These are phyloP conservation scores for Trichoderma endophyticum DNA, from an alignment of 2,329 filamentous ascomycete genomes.

Conservation along the genomic window DNA sequence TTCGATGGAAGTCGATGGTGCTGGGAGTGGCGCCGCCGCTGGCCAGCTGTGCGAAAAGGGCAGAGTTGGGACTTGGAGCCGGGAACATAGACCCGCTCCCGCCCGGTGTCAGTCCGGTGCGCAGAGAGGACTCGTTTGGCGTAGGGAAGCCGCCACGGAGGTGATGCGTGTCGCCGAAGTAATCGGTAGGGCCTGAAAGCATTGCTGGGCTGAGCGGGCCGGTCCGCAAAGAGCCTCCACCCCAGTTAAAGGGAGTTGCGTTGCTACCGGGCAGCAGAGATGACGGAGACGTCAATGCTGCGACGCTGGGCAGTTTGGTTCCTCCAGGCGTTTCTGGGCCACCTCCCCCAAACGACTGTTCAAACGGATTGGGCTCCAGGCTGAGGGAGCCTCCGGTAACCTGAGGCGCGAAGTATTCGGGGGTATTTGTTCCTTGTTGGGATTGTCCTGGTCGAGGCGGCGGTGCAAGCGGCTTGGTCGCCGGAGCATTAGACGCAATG, in stretches of 20 bases:
- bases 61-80: slow-evolving; percentile 80
- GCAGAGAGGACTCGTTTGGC: slow-evolving; percentile 90
- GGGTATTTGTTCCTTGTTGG: slow-evolving; percentile 48
- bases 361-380: slow-evolving; percentile 93
- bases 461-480: slow-evolving; percentile 64
- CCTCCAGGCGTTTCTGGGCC: slow-evolving; percentile 77
- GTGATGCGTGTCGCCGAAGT: slow-evolving; percentile 77
- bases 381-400: slow-evolving; percentile 53
- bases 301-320: slow-evolving; percentile 82
- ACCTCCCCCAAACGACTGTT: slow-evolving; percentile 78
- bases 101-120: slow-evolving; percentile 88
- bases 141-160: slow-evolving; percentile 85
- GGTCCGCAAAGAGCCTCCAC: slow-evolving; percentile 77
- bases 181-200: slow-evolving; percentile 88
- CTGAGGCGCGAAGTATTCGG: slow-evolving; percentile 67
- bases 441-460: slow-evolving; percentile 62
- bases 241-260: slow-evolving; percentile 75
- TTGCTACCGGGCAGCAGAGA: slow-evolving; percentile 72
- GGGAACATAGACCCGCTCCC: slow-evolving; percentile 98
- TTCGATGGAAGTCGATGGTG: slow-evolving; percentile 91
- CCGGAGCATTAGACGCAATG: slow-evolving; percentile 52
- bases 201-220: slow-evolving; percentile 96
- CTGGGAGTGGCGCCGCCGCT: slow-evolving; percentile 82
- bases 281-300: slow-evolving; percentile 85
- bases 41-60: slow-evolving; percentile 73